Conservation (phyloP, 2,329 filamentous ascomycete species). For the Trichoderma sp. region DNA sequence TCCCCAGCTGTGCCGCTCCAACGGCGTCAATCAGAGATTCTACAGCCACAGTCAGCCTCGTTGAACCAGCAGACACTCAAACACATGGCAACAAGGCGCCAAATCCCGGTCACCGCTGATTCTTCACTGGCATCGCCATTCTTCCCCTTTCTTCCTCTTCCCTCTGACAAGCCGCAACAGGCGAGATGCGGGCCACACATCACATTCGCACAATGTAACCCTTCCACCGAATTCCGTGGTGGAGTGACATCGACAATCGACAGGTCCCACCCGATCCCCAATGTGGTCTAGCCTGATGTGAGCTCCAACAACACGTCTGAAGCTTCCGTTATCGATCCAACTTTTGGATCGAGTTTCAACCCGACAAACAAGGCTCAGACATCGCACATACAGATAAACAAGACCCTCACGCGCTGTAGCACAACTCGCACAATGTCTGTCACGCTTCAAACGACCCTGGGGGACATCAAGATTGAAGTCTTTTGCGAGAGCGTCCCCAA, state of each 20-base stretch:
- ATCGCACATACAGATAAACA: not conserved
- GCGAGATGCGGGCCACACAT: constrained; percentile 20
- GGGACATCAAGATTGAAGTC: constrained; percentile 91
- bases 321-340: constrained; percentile 1
- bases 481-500: constrained; percentile 95
- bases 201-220: constrained; percentile 23
- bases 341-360: not conserved
- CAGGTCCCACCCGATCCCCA: not conserved
- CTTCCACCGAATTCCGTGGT: constrained; percentile 19
- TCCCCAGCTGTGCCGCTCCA: not conserved
- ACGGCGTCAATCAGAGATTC: not conserved
- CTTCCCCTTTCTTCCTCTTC: not conserved
- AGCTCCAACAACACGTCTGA: constrained; percentile 14
- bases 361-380: not conserved
- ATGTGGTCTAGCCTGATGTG: constrained; percentile 14
- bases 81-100: not conserved
- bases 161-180: constrained; percentile 6
- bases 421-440: constrained; percentile 56
- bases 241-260: constrained; percentile 4
- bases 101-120: constrained; percentile 6
- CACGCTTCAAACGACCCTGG: constrained; percentile 81
- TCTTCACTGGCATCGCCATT: not conserved
- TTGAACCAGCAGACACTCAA: not conserved
- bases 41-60: constrained; percentile 16
- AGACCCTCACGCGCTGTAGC: not conserved